A percentile compares a stretch with the other conserved stretches of the same genome.
Evolutionary conservation across 1,284 basidiomycete genomes (phyloP).

Genomic region (Volvariella volvacea): DNA sequence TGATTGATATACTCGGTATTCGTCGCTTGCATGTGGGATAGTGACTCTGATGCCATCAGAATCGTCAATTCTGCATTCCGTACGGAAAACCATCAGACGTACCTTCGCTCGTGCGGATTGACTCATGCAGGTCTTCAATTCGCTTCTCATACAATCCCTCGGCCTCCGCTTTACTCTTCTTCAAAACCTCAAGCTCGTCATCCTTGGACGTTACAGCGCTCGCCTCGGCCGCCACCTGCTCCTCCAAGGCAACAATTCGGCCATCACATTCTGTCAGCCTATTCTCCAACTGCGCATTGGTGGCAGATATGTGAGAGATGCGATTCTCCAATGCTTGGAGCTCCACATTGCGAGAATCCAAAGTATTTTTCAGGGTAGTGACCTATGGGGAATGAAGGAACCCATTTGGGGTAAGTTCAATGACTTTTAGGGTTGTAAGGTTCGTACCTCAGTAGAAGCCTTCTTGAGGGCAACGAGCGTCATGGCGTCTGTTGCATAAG

Average conservation of each 20-base stretch:
- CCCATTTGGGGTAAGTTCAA: no score
- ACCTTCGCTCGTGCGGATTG: no score
- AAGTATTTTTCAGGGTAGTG: constrained; percentile 7
- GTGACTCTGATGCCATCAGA: no score
- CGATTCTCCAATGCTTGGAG: constrained; percentile 6
- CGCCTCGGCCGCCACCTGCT: neutral
- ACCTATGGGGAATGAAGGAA: constrained; percentile 1
- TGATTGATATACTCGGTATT: no score
- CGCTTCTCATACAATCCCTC: neutral
- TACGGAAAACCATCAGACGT: no score
- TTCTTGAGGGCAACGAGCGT: no score
- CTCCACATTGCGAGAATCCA: constrained; percentile 6
- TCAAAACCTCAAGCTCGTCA: neutral
- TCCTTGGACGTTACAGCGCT: neutral
- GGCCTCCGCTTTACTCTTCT: neutral
- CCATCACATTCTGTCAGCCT: constrained; percentile 15
- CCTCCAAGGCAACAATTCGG: constrained; percentile 8
- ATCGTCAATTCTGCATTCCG: no score
- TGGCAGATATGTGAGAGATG: constrained; percentile 10
- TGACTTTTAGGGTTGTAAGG: no score
- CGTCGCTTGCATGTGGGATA: no score
- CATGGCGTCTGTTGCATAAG: no score
- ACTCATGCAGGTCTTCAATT: no score
- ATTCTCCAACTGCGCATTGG: constrained; percentile 10
- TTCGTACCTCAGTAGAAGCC: no score